Percentiles rank a stretch among this genome's conserved stretches.
These are phyloP conservation scores for Apiospora arundinis DNA, from an alignment of 2,329 filamentous ascomycete species.

Conservation along the genomic window DNA sequence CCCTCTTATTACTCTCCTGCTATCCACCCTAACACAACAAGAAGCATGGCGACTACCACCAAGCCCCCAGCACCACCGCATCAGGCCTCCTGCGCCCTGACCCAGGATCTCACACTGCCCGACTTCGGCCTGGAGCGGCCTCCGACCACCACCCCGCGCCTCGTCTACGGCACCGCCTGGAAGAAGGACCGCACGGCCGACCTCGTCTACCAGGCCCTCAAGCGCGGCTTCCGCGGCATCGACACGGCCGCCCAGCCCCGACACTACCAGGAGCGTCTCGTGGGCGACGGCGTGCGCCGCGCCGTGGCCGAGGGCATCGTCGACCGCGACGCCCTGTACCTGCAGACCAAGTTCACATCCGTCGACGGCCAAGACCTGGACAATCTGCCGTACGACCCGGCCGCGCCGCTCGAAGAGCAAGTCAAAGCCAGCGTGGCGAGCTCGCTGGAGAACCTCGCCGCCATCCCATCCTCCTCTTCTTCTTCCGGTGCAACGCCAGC, in stretches of 20 bases:
- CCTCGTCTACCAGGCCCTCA: constrained; percentile 72
- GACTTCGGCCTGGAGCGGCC: neutral
- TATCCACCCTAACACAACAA: neutral
- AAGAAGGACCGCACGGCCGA: constrained; percentile 72
- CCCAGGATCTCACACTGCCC: constrained; percentile 29
- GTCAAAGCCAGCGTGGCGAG: constrained; percentile 70
- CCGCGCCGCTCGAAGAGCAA: constrained; percentile 65
- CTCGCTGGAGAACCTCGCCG: constrained; percentile 69
- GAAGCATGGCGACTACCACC: neutral
- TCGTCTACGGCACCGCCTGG: constrained; percentile 87
- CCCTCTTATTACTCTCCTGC: neutral
- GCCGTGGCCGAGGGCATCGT: constrained; percentile 67
- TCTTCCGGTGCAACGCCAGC: constrained; percentile 2
- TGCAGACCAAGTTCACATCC: constrained; percentile 86
- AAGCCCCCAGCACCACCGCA: neutral
- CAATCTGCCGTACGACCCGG: constrained; percentile 67
- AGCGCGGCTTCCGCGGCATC: constrained; percentile 72
- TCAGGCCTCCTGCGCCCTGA: constrained; percentile 25
- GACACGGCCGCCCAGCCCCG: constrained; percentile 82
- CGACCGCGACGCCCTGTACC: constrained; percentile 66
- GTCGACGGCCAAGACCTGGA: constrained; percentile 64
- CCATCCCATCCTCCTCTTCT: constrained; percentile 31
- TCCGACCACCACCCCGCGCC: constrained; percentile 52
- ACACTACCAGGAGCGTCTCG: constrained; percentile 77
- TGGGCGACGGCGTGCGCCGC: constrained; percentile 69